These are phyloP conservation scores for Cyberlindnera subsufficiens DNA, from an alignment of 805 yeast species.

Conservation along the genomic window DNA sequence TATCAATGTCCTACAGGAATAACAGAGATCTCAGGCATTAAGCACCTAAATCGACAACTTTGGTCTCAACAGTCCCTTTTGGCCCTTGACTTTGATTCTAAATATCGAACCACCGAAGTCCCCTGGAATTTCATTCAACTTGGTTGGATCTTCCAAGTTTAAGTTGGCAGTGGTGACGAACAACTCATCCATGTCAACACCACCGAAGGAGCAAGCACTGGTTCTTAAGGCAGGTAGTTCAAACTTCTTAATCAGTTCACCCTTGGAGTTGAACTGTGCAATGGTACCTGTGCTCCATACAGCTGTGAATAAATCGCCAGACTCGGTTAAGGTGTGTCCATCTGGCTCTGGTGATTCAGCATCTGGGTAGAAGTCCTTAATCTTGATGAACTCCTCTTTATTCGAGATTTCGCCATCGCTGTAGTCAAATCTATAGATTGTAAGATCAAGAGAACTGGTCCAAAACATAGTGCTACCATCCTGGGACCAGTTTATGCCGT, in stretches of 20 bases:
- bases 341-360: conserved; percentile 62
- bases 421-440: conserved; percentile 43
- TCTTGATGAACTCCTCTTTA: conserved; percentile 33
- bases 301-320: conserved; percentile 54
- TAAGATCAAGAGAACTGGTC: conserved; percentile 45
- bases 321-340: conserved; percentile 58
- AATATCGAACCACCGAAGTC: conserved; percentile 61
- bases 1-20: conserved; percentile 5
- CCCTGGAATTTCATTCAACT: conserved; percentile 27
- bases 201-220: conserved; percentile 69
- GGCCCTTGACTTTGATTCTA: conserved; percentile 33
- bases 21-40: background rate
- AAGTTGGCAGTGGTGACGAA: conserved; percentile 64
- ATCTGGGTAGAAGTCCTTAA: conserved; percentile 22
- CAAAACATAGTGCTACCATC: conserved; percentile 39
- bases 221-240: conserved; percentile 53
- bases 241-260: conserved; percentile 45
- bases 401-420: conserved; percentile 35
- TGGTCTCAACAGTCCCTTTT: conserved; percentile 28
- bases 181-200: conserved; percentile 47
- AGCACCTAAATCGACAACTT: conserved; percentile 6
- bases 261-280: conserved; percentile 43
- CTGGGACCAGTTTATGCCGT: conserved; percentile 59
- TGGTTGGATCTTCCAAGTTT: conserved; percentile 35
- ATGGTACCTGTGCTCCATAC: conserved; percentile 59